phyloP scores from a whole-genome alignment of 495 filamentous ascomycete species.

The Lasiosphaeria miniovina region DNA sequence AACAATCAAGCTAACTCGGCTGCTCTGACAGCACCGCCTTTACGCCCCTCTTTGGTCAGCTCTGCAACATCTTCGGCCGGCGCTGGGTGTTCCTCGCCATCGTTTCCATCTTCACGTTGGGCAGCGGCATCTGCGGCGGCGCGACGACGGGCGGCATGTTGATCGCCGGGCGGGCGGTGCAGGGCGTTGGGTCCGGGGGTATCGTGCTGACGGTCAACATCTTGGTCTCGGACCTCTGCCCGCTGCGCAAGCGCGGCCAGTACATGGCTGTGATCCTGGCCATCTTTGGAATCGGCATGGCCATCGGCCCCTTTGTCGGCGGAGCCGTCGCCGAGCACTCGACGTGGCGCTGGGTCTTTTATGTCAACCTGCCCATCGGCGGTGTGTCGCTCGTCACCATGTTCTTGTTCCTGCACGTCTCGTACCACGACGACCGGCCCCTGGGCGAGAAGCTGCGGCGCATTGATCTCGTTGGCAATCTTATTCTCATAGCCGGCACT shows the following conservation, averaged over 20 bases:
- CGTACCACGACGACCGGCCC: slow-evolving; percentile 16
- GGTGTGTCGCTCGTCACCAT: slow-evolving; percentile 25
- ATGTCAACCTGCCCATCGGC: slow-evolving; percentile 35
- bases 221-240: slow-evolving; percentile 64
- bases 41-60: slow-evolving; percentile 19
- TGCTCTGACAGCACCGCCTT: slow-evolving; percentile 13
- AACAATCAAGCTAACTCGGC: background rate
- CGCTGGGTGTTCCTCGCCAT: slow-evolving; percentile 14
- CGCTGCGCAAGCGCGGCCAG: slow-evolving; percentile 59
- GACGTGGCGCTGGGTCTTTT: slow-evolving; percentile 41
- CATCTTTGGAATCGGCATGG: slow-evolving; percentile 62
- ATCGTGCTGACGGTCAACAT: slow-evolving; percentile 71
- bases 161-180: slow-evolving; percentile 67
- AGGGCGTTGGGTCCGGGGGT: slow-evolving; percentile 76
- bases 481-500: slow-evolving; percentile 25
- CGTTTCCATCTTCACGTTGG: slow-evolving; percentile 39
- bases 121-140: slow-evolving; percentile 39
- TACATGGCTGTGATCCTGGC: slow-evolving; percentile 35
- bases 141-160: slow-evolving; percentile 52
- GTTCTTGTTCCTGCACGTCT: slow-evolving; percentile 33
- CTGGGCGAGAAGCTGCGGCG: slow-evolving; percentile 21
- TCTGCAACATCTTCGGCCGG: slow-evolving; percentile 22
- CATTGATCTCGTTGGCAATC: slow-evolving; percentile 33
- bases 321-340: slow-evolving; percentile 59
- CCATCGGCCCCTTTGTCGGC: slow-evolving; percentile 69